A percentile compares a stretch with the other conserved stretches of the same genome.
Conservation (phyloP, 2,329 filamentous ascomycete species). For the Fonsecaea pugnacius region DNA sequence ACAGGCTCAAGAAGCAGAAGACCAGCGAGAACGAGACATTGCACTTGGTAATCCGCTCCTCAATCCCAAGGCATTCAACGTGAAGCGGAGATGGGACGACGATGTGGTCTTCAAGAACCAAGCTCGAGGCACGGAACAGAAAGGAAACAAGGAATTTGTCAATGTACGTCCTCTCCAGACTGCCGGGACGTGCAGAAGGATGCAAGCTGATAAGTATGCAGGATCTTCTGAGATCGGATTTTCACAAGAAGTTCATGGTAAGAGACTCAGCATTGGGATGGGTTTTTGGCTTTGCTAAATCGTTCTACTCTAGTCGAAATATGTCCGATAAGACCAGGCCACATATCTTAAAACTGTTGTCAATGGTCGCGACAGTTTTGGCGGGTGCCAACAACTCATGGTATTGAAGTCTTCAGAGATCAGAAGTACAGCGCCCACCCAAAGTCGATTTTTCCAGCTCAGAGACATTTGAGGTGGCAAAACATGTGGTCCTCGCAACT, state of each 20-base stretch:
- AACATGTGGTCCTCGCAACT: neutral
- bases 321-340: slow-evolving; percentile 46
- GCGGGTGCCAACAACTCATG: neutral
- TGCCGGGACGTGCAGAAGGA: neutral
- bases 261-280: slow-evolving; percentile 35
- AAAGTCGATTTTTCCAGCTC: neutral
- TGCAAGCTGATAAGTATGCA: slow-evolving; percentile 43
- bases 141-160: slow-evolving; percentile 90
- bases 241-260: slow-evolving; percentile 96
- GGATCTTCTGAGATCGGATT: slow-evolving; percentile 91
- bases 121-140: slow-evolving; percentile 90
- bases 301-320: slow-evolving; percentile 49
- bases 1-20: slow-evolving; percentile 77
- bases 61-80: slow-evolving; percentile 83
- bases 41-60: slow-evolving; percentile 90
- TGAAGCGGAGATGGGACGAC: slow-evolving; percentile 90
- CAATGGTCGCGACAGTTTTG: neutral
- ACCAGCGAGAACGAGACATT: slow-evolving; percentile 83
- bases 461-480: neutral
- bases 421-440: neutral
- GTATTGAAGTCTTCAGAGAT: neutral
- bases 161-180: slow-evolving; percentile 66
- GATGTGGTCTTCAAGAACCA: slow-evolving; percentile 99
- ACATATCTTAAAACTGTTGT: neutral
- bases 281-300: slow-evolving; percentile 22